Percentiles rank a stretch among this genome's conserved stretches.
phyloP scores from a whole-genome alignment of 345 rosid species.

The Abelmoschus esculentus region DNA sequence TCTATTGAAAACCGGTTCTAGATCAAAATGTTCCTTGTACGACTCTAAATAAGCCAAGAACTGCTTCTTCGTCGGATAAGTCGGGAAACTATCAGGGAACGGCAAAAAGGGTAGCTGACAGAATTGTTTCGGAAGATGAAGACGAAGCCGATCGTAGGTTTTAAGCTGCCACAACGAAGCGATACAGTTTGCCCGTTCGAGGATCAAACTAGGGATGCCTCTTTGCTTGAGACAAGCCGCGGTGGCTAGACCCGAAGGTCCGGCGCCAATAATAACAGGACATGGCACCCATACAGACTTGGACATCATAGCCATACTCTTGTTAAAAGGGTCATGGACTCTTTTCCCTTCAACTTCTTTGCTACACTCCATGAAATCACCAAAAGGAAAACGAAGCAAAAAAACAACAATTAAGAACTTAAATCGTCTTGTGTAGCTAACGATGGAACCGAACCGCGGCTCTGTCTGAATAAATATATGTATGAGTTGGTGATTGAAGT shows the following conservation, averaged over 20 bases:
- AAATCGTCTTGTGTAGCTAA: neutral
- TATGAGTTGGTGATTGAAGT: neutral
- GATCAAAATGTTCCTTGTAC: conserved; percentile 32
- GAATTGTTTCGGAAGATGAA: conserved; percentile 82
- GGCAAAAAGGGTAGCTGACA: conserved; percentile 68
- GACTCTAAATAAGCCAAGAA: conserved; percentile 52
- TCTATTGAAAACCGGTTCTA: conserved; percentile 43
- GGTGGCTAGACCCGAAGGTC: conserved; percentile 70
- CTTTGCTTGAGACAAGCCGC: conserved; percentile 61
- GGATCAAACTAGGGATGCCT: conserved; percentile 53
- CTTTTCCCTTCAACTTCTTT: conserved; percentile 46
- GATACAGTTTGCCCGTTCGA: conserved; percentile 57
- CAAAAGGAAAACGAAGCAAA: neutral
- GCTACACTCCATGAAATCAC: conserved; percentile 28
- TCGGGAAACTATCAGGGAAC: conserved; percentile 56
- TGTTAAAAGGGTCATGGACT: conserved; percentile 35
- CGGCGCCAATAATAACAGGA: conserved; percentile 75
- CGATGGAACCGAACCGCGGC: neutral
- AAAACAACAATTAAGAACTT: neutral
- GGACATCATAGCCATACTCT: conserved; percentile 6
- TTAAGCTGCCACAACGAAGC: conserved; percentile 76
- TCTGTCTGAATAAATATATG: neutral
- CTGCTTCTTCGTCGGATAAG: conserved; percentile 69
- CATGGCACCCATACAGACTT: conserved; percentile 32
- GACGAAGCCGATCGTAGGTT: conserved; percentile 83